These are phyloP conservation scores for Penicillium paxilli DNA, from an alignment of 495 filamentous ascomycete species.

Conservation along the genomic window DNA sequence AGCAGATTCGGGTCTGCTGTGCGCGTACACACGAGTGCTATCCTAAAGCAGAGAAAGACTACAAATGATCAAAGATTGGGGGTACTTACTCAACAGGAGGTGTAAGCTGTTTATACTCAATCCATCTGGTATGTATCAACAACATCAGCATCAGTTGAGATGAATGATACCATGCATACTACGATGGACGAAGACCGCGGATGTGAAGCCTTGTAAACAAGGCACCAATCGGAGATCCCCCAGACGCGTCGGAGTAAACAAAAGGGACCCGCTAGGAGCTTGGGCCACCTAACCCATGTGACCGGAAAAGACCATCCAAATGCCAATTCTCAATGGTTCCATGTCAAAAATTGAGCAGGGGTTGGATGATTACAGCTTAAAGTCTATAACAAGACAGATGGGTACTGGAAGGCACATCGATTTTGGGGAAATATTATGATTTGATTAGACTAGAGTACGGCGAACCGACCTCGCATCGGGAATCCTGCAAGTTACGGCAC, in stretches of 20 bases:
- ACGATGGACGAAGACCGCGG: too few species aligned
- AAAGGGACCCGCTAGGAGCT: constrained; percentile 16
- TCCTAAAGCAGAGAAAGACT: too few species aligned
- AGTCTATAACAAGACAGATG: neutral
- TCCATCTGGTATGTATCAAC: too few species aligned
- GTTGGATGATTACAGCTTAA: too few species aligned
- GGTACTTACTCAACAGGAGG: too few species aligned
- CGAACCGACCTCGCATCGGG: constrained; percentile 6
- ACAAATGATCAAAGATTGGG: too few species aligned
- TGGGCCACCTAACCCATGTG: constrained; percentile 13
- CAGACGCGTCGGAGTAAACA: constrained; percentile 35
- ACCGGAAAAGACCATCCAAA: neutral
- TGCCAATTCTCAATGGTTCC: too few species aligned
- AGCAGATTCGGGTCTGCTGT: too few species aligned
- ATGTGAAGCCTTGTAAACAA: constrained; percentile 2
- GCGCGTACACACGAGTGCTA: too few species aligned
- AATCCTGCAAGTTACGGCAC: neutral
- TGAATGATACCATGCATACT: too few species aligned
- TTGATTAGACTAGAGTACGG: constrained; percentile 29
- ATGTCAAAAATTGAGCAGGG: too few species aligned
- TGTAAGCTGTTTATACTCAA: too few species aligned
- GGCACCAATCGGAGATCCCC: constrained; percentile 28
- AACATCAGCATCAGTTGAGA: neutral
- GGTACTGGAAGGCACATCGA: neutral
- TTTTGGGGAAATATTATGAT: constrained; percentile 12